phyloP scores from a whole-genome alignment of 2,329 filamentous ascomycete species.

The Tolypocladium nubicola region DNA sequence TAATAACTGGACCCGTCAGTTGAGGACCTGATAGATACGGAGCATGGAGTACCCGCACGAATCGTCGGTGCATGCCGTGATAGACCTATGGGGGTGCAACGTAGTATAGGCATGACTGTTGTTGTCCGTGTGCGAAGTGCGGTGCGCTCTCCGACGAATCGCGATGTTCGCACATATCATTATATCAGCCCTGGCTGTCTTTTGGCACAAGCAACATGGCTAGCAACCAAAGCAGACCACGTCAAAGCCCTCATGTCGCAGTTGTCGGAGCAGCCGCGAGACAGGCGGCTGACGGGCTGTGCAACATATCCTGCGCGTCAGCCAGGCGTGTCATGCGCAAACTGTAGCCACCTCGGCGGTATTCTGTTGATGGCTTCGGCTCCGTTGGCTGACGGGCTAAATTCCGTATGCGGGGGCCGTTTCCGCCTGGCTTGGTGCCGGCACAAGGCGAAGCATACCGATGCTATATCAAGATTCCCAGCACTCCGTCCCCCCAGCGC shows the following conservation, averaged over 20 bases:
- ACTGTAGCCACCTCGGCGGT: background rate
- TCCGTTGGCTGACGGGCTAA: background rate
- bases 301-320: background rate
- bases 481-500: background rate
- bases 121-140: no score
- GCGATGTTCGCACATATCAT: background rate
- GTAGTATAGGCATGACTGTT: background rate
- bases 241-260: background rate
- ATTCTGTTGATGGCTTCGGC: background rate
- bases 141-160: background rate
- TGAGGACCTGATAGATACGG: background rate
- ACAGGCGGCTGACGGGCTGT: background rate
- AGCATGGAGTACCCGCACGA: no score
- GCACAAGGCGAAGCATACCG: conserved; percentile 6
- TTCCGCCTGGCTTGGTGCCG: conserved; percentile 1
- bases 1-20: background rate
- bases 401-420: background rate
- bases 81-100: background rate
- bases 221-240: background rate
- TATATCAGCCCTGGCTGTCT: background rate
- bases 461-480: background rate
- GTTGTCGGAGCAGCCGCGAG: background rate
- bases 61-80: background rate
- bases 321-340: background rate
- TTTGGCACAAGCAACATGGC: background rate